A percentile compares a stretch with the other conserved stretches of the same genome.
phyloP scores from a whole-genome alignment of 768 basidiomycete species.

The Serpula lacrymans region DNA sequence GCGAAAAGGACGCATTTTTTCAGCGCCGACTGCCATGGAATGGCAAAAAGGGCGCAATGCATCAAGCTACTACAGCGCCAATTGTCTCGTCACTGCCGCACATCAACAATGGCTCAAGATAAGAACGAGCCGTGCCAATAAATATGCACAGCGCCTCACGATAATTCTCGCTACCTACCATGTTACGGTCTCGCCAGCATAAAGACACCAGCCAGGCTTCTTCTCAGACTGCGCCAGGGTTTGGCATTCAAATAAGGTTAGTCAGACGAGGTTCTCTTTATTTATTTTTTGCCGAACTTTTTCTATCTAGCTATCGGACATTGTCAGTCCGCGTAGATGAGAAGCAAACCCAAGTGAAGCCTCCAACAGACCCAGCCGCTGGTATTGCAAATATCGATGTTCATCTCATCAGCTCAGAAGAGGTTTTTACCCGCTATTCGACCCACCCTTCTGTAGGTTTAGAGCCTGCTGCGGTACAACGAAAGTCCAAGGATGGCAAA shows the following conservation, averaged over 20 bases:
- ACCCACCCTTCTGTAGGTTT: constrained; percentile 46
- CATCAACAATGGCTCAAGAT: neutral
- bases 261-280: neutral
- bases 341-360: neutral
- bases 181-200: no score
- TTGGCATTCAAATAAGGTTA: constrained; percentile 3
- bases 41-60: constrained; percentile 1
- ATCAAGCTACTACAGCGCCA: neutral
- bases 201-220: neutral
- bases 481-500: constrained; percentile 41
- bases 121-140: neutral
- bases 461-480: constrained; percentile 44
- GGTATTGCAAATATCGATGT: constrained; percentile 40
- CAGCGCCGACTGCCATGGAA: constrained; percentile 1
- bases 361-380: constrained; percentile 21
- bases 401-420: constrained; percentile 35
- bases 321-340: constrained; percentile 33
- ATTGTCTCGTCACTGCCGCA: neutral
- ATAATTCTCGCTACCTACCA: neutral
- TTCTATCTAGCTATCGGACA: constrained; percentile 26
- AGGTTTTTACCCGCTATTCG: constrained; percentile 41
- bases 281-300: neutral
- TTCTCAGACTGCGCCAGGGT: neutral
- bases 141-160: neutral
- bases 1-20: neutral